phyloP scores from a whole-genome alignment of 208 protist genomes.

The Histomonas meleagridis region DNA sequence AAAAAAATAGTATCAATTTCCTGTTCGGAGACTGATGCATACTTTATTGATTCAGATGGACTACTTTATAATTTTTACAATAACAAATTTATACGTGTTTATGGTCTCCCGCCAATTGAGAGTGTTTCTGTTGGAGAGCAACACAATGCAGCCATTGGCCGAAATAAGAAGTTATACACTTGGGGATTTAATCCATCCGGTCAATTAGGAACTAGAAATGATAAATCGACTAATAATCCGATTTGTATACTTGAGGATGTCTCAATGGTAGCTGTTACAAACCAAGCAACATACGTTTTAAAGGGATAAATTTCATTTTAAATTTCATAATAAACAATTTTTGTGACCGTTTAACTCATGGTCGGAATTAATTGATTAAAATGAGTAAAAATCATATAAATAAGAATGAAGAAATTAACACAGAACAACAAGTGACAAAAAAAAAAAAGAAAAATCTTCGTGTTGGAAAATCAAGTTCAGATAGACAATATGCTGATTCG shows the following conservation, averaged over 20 bases:
- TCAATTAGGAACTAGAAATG: constrained; percentile 7
- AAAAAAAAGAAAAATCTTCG: no score
- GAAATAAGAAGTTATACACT: neutral
- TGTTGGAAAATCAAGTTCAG: no score
- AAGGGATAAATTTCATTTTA: no score
- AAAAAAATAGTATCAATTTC: neutral
- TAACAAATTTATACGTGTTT: neutral
- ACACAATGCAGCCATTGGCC: neutral
- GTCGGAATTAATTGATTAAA: no score
- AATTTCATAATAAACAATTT: no score
- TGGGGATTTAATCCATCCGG: constrained; percentile 33
- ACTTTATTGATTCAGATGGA: constrained; percentile 33
- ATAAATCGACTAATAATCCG: neutral
- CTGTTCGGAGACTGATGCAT: neutral
- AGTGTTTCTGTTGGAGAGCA: neutral
- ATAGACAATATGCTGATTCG: no score
- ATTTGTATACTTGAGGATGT: neutral
- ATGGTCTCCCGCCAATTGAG: neutral
- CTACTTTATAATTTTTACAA: neutral
- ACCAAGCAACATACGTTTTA: no score
- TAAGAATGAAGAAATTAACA: no score
- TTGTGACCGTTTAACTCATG: no score
- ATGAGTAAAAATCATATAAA: no score
- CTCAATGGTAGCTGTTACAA: neutral
- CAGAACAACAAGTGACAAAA: no score